phyloP scores from a whole-genome alignment of 164 flowering plant species.

The Liriodendron chinense region DNA sequence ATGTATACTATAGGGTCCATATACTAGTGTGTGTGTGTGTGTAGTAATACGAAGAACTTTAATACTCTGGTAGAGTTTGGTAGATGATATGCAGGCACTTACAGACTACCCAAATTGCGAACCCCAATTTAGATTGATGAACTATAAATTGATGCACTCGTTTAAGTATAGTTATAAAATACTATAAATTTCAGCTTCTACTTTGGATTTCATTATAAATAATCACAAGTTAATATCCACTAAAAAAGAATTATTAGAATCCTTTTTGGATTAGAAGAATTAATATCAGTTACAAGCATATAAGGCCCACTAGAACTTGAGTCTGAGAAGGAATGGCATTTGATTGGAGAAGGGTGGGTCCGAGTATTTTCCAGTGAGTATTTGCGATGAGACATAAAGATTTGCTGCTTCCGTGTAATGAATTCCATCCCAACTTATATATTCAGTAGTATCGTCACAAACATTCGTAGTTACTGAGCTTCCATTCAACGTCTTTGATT shows the following conservation, averaged over 20 bases:
- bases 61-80: too few relatives aligned
- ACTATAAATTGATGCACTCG: too few relatives aligned
- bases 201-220: background rate
- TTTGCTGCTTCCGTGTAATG: constrained; percentile 93
- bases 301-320: constrained; percentile 33
- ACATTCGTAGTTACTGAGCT: constrained; percentile 51
- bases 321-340: constrained; percentile 57
- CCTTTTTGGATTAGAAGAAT: background rate
- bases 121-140: too few relatives aligned
- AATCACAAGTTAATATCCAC: background rate
- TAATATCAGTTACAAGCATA: background rate
- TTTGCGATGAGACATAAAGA: constrained; percentile 54
- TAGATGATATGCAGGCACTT: too few relatives aligned
- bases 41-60: too few relatives aligned
- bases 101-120: too few relatives aligned
- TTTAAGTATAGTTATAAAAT: too few relatives aligned
- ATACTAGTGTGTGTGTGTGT: too few relatives aligned
- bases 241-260: background rate
- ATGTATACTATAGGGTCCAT: too few relatives aligned
- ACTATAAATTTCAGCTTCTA: too few relatives aligned
- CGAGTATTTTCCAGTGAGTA: constrained; percentile 75
- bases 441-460: constrained; percentile 55
- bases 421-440: constrained; percentile 85
- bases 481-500: constrained; percentile 62
- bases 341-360: constrained; percentile 62